Base-by-base conservation (phyloP, 306 rosid species). In the Lithocarpus polystachyus region DNA sequence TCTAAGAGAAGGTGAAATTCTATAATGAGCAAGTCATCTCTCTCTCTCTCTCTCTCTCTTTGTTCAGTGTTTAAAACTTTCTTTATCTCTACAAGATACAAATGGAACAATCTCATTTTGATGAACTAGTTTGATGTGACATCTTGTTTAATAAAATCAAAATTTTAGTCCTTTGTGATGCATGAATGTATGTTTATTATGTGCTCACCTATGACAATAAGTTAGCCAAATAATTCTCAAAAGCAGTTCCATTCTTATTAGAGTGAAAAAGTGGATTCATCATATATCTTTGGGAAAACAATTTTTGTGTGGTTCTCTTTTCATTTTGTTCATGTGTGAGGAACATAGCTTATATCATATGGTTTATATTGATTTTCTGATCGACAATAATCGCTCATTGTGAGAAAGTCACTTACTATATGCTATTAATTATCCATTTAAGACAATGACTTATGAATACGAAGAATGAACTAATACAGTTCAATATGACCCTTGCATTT, bases 1-100 rank as follows among this genome's bases (percentile, higher is more conserved):
- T 75, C 83, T 90, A 57, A 86, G 82, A 56, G 85, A 86, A 78
- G 91, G 92, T 4, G 80, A 88, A 83, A 81, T 88, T 51, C 89
- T 85, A 65, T 87, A 85, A 82, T 88, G 88, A 86, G 83, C 77
- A 18, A 62, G 68, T 61, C 31, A 28, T 4, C 51, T 23, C 40
- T 71, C 20, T 35, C 40, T 33, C 37, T 4, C 51, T 23, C 40
- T 71, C 20, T 35, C 40, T 33, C 37, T 5, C 37, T 33, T 3
- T 29, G 9, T 62, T 28, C 8, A 2, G 22, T 26, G 69, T 19
- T 62, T 62, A 35, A n/a, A 29, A 29, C 19, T 62, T 37, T 62
- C 64, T 57, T 20, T 57, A 62, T 28, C 69, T 62, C 37, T 62
- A 5, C 37, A 5, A 28, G 12, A 15, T 19, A 28, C 18, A 59